phyloP scores from a whole-genome alignment of 495 filamentous ascomycete genomes.

The Aspergillus bridgeri region DNA sequence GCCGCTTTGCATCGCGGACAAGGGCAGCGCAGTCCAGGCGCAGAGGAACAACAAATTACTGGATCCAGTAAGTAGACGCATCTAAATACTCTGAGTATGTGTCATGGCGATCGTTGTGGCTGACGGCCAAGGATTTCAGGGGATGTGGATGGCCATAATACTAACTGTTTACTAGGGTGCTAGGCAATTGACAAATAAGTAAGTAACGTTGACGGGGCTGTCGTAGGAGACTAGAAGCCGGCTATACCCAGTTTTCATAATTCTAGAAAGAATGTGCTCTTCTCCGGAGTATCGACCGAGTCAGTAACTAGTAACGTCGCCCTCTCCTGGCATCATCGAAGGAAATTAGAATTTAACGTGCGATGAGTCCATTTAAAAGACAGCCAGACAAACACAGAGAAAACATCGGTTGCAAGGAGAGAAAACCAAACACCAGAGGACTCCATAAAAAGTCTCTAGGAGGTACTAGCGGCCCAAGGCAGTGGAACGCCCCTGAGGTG shows the following conservation, averaged over 20 bases:
- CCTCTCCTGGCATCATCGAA: neutral
- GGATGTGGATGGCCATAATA: too few species aligned
- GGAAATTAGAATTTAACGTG: too few species aligned
- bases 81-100: too few species aligned
- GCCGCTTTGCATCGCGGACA: too few species aligned
- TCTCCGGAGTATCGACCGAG: neutral
- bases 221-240: neutral
- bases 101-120: too few species aligned
- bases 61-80: too few species aligned
- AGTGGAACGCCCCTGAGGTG: constrained; percentile 5
- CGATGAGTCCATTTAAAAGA: neutral
- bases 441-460: too few species aligned
- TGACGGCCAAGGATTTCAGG: too few species aligned
- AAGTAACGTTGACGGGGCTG: neutral
- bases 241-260: neutral
- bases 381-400: neutral
- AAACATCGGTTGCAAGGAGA: neutral
- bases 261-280: neutral
- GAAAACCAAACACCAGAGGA: neutral
- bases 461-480: constrained; percentile 4
- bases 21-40: too few species aligned
- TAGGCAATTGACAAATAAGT: too few species aligned
- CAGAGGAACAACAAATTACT: too few species aligned
- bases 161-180: too few species aligned
- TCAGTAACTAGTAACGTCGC: neutral